Conservation (phyloP, 345 rosid species). For the Syzygium grande region DNA sequence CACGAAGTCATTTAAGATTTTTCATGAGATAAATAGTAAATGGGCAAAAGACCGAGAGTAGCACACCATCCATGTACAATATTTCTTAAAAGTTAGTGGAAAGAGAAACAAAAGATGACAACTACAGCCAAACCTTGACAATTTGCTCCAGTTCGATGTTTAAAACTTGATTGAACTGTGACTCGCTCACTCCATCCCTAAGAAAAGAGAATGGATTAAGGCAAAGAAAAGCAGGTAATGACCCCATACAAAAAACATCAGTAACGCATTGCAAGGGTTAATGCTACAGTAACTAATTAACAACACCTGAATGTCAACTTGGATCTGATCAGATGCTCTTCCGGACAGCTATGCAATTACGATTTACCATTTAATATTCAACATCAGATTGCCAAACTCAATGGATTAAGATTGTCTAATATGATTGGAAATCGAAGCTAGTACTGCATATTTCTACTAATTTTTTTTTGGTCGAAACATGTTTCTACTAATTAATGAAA, state of each 20-base stretch:
- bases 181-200: constrained; percentile 94
- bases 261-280: background rate
- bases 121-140: constrained; percentile 36
- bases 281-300: background rate
- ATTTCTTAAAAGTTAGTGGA: background rate
- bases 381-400: background rate
- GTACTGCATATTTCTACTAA: background rate
- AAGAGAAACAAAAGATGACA: background rate
- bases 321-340: background rate
- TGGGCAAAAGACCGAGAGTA: background rate
- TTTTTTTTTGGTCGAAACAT: background rate
- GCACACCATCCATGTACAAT: background rate
- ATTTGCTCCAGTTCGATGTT: constrained; percentile 81
- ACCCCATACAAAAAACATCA: background rate
- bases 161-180: constrained; percentile 87
- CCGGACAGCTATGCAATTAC: background rate
- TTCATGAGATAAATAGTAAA: background rate
- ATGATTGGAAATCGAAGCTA: background rate
- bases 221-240: background rate
- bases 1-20: background rate
- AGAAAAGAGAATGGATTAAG: background rate
- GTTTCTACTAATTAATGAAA: background rate
- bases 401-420: background rate
- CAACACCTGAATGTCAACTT: background rate
- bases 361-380: background rate